Conservation (phyloP, 2,329 filamentous ascomycete genomes). For the Thermothelomyces thermophilus region DNA sequence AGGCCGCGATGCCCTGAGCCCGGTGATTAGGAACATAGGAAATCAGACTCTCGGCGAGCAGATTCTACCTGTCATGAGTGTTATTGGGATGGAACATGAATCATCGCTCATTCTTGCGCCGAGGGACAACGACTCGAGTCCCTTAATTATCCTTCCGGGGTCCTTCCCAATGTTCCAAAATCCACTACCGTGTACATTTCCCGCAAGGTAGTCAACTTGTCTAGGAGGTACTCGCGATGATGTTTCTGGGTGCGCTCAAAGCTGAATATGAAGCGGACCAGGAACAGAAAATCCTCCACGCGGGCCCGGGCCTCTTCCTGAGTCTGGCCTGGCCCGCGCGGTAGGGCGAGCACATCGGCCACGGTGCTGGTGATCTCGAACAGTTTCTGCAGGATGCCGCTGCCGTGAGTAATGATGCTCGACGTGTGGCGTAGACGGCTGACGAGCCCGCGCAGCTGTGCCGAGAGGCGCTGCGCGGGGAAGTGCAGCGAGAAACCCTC, state of each 20-base stretch:
- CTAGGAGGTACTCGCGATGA: slow-evolving; percentile 5
- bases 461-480: slow-evolving; percentile 7
- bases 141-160: no score
- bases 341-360: slow-evolving; percentile 8
- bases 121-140: no score
- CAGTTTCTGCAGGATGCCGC: slow-evolving; percentile 9
- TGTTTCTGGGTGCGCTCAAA: slow-evolving; percentile 10
- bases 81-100: no score
- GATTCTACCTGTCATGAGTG: no score
- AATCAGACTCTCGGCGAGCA: no score
- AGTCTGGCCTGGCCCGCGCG: slow-evolving; percentile 4
- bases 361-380: slow-evolving; percentile 9
- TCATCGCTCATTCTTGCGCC: no score
- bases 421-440: slow-evolving; percentile 2
- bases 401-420: slow-evolving; percentile 9
- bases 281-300: slow-evolving; percentile 4
- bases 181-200: slow-evolving; percentile 8
- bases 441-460: slow-evolving; percentile 7
- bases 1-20: no score
- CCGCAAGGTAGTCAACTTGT: background rate
- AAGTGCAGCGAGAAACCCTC: slow-evolving; percentile 6
- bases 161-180: no score
- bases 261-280: slow-evolving; percentile 5
- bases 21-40: no score
- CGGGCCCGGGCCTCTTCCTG: slow-evolving; percentile 5